phyloP scores from a whole-genome alignment of 768 basidiomycete genomes.

The Stropharia rugosoannulata region DNA sequence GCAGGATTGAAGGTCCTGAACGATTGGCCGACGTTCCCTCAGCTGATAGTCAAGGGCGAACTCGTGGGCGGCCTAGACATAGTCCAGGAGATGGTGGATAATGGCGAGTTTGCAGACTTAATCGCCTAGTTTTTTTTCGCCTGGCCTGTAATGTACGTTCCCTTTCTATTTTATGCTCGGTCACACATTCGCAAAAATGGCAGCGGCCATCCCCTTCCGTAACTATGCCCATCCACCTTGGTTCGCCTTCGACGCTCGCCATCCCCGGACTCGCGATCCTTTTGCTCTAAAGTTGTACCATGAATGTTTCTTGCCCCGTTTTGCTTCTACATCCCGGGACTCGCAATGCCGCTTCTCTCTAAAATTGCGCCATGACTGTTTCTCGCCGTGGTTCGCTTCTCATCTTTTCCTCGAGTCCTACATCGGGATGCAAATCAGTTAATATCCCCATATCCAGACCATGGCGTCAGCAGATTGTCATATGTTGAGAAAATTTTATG shows the following conservation, averaged over 20 bases:
- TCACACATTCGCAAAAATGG: background rate
- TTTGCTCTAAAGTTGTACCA: background rate
- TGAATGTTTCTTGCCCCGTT: background rate
- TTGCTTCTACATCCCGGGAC: background rate
- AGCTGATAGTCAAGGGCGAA: constrained; percentile 86
- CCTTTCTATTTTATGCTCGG: constrained; percentile 3
- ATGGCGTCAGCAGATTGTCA: too few species aligned
- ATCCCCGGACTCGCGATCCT: background rate
- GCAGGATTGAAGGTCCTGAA: constrained; percentile 74
- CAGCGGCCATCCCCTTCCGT: background rate
- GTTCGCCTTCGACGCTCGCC: too few species aligned
- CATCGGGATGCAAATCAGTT: background rate
- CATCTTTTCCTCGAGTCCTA: constrained; percentile 1
- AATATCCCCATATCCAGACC: background rate
- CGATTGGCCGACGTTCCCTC: constrained; percentile 90
- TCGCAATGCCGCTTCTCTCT: background rate
- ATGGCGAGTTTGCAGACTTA: constrained; percentile 68
- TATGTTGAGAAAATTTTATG: too few species aligned
- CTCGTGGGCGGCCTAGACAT: constrained; percentile 95
- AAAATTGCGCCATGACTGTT: background rate
- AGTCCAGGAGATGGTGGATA: constrained; percentile 83
- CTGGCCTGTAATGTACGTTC: constrained; percentile 8
- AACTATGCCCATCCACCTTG: too few species aligned
- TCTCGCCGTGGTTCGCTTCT: background rate
- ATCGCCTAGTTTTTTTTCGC: constrained; percentile 18